These are phyloP conservation scores for Fusarium nelsonii DNA, from an alignment of 2,329 filamentous ascomycete species.

Conservation along the genomic window DNA sequence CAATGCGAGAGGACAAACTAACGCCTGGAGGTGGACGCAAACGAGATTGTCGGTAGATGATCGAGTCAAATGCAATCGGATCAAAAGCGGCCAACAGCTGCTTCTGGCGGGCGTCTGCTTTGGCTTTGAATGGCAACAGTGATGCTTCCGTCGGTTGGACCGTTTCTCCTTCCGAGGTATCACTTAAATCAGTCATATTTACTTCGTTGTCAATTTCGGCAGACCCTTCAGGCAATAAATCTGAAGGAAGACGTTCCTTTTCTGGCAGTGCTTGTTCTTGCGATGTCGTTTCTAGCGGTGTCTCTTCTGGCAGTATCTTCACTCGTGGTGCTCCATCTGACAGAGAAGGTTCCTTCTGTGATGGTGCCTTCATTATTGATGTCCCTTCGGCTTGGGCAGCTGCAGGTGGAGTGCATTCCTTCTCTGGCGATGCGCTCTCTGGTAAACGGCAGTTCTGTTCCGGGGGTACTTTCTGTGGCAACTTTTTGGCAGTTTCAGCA, in stretches of 20 bases:
- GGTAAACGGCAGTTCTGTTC: background rate
- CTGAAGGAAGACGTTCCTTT: background rate
- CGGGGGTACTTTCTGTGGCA: background rate
- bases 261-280: background rate
- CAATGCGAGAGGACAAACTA: constrained; percentile 6
- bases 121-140: constrained; percentile 10
- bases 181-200: constrained; percentile 26
- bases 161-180: constrained; percentile 11
- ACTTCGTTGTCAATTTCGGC: constrained; percentile 17
- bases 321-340: no score
- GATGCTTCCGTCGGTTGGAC: constrained; percentile 1
- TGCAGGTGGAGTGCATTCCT: background rate
- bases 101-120: constrained; percentile 22
- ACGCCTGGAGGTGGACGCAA: constrained; percentile 44
- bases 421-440: background rate
- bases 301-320: no score
- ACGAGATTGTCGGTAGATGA: constrained; percentile 56
- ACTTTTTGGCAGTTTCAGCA: background rate
- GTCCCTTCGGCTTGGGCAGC: no score
- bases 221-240: background rate
- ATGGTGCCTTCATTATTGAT: no score
- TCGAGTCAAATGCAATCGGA: constrained; percentile 53
- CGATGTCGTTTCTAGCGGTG: no score
- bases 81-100: constrained; percentile 34
- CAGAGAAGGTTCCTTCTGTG: no score